Base-by-base conservation (phyloP, 1,284 basidiomycete genomes). In the Leccinum angustisporum region DNA sequence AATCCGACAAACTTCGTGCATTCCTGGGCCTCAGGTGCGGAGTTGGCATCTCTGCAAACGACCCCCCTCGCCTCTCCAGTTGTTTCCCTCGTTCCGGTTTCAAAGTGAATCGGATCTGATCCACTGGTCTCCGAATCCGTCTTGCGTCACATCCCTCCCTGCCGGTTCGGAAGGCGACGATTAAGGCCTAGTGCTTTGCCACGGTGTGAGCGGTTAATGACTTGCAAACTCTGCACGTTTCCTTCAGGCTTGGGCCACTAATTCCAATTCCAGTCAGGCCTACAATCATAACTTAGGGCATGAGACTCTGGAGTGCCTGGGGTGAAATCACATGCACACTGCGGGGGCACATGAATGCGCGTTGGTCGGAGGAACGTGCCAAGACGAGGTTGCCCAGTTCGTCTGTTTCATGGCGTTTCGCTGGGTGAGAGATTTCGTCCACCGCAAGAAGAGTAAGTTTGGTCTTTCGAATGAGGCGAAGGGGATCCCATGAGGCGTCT, bases 1-100 rank as follows among this genome's bases (percentile, higher is more conserved):
- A 61, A 73, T 69, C 2, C 1, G 61, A 62, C 36, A 54, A 48
- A 21, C 67, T 43, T 60, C 56, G 25, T 31, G 50, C 33, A 48
- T 58, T 40, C n/a, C 43, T 48, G 18, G n/a, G 16, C 31, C 59
- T 21, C 31, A 33, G 38, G 40, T 52, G 59, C 56, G 52, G 53
- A 56, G n/a, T 51, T 70, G 59, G 21, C 38, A 57, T 57, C n/a
- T 43, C n/a, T 33, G 48, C 59, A 50, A 36, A 18, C 21, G 4
- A 27, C n/a, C 54, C 5, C 30, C n/a, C n/a, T n/a, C n/a, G n/a
- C n/a, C n/a, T 25, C 30, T 18, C 33, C n/a, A 10, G n/a, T n/a
- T 16, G 7, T 48, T 11, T 63, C 55, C 54, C 36, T 62, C 46
- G 46, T 64, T 64, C 56, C 38, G 56, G 55, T 46, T 27, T 27